phyloP scores from a whole-genome alignment of 208 protist genomes.

The Crithidia acanthocephali region DNA sequence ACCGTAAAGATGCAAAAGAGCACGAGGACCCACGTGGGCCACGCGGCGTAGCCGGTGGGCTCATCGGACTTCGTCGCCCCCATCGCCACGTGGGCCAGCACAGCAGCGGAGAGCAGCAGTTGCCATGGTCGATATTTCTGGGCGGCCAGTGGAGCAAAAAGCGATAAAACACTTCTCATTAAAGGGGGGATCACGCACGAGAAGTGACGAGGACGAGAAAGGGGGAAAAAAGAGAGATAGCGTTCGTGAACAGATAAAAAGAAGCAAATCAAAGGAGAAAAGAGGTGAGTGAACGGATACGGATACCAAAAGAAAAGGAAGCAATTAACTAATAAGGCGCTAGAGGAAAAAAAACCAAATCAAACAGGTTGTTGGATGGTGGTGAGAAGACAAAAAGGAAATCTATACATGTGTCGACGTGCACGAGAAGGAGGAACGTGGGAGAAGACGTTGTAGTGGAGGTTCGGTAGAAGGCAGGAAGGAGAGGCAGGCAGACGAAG shows the following conservation, averaged over 20 bases:
- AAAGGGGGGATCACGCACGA: neutral
- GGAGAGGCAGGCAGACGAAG: no score
- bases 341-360: neutral
- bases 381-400: neutral
- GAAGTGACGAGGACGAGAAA: neutral
- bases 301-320: neutral
- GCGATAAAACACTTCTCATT: neutral
- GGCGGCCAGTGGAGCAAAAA: neutral
- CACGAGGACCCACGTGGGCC: constrained; percentile 51
- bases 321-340: neutral
- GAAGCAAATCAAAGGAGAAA: neutral
- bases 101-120: constrained; percentile 14
- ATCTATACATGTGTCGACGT: no score
- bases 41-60: constrained; percentile 45
- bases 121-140: constrained; percentile 7
- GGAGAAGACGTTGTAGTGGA: no score
- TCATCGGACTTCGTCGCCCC: constrained; percentile 11
- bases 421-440: no score
- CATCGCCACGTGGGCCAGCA: constrained; percentile 12
- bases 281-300: neutral
- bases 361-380: neutral
- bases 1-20: constrained; percentile 53
- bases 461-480: no score
- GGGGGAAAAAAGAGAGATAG: neutral
- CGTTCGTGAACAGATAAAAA: constrained; percentile 8